phyloP scores from a whole-genome alignment of 192 early-diverging fungal genomes.

The Funneliformis mosseae region DNA sequence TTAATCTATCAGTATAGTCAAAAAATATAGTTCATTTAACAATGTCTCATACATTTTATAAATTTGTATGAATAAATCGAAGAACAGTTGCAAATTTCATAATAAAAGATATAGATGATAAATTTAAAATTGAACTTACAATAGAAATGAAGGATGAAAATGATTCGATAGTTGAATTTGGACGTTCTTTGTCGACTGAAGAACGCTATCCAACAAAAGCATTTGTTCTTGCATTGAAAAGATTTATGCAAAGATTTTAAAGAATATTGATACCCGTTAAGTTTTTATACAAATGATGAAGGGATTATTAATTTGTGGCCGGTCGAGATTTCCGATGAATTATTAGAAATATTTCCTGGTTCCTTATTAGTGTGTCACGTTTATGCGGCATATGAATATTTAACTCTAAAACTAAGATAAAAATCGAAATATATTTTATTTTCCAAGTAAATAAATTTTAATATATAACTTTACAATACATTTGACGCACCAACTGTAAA shows the following conservation, averaged over 20 bases:
- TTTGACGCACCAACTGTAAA: too few relatives aligned
- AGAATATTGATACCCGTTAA: neutral
- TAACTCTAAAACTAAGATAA: neutral
- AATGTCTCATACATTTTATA: conserved; percentile 26
- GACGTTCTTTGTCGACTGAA: neutral
- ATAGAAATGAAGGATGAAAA: conserved; percentile 10
- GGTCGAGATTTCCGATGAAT: neutral
- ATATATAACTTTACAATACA: too few relatives aligned
- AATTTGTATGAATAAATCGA: conserved; percentile 31
- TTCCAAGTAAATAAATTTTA: too few relatives aligned
- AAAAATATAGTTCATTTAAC: conserved; percentile 1
- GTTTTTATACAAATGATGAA: neutral
- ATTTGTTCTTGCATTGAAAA: conserved; percentile 28
- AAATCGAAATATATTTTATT: too few relatives aligned
- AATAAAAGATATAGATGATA: conserved; percentile 4
- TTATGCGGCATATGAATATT: conserved; percentile 4
- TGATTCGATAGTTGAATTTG: conserved; percentile 2
- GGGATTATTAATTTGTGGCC: conserved; percentile 8
- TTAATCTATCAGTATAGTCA: conserved; percentile 19
- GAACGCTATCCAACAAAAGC: conserved; percentile 19
- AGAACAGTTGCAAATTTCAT: conserved; percentile 19
- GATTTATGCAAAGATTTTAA: conserved; percentile 32
- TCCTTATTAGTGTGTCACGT: conserved; percentile 3
- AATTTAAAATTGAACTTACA: conserved; percentile 3
- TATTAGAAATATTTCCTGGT: conserved; percentile 2